A percentile compares a stretch with the other conserved stretches of the same genome.
phyloP scores from a whole-genome alignment of 352 stramenopile species.

The Phytophthora pluvialis region DNA sequence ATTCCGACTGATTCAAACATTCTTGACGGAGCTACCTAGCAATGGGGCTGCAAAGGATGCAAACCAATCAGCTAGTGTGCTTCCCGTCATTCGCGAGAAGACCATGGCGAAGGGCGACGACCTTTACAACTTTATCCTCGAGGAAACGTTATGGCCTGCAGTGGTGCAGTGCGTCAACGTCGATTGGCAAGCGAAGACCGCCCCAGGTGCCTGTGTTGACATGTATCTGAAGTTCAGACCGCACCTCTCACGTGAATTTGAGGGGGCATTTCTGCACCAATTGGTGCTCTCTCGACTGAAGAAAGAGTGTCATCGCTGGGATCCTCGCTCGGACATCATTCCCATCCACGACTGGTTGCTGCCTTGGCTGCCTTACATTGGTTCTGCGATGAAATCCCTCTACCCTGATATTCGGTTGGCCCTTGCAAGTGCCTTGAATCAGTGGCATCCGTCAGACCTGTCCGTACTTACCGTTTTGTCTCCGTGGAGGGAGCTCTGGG shows the following conservation, averaged over 20 bases:
- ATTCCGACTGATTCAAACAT: constrained; percentile 61
- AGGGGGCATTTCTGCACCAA: constrained; percentile 59
- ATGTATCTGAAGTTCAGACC: constrained; percentile 57
- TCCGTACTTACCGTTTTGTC: constrained; percentile 67
- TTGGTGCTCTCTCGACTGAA: constrained; percentile 76
- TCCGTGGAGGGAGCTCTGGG: constrained; percentile 79
- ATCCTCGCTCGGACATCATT: constrained; percentile 49
- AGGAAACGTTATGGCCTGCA: constrained; percentile 76
- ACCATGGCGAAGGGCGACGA: constrained; percentile 59
- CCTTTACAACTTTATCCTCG: constrained; percentile 81
- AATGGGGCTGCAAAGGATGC: constrained; percentile 5
- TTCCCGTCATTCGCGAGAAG: constrained; percentile 76
- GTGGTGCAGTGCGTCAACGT: constrained; percentile 73
- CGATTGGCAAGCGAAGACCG: constrained; percentile 57
- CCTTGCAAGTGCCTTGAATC: constrained; percentile 64
- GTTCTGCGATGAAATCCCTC: constrained; percentile 51
- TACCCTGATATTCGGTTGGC: constrained; percentile 77
- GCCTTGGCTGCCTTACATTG: constrained; percentile 66
- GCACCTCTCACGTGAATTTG: constrained; percentile 58
- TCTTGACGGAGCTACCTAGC: constrained; percentile 58
- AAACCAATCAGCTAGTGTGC: constrained; percentile 37
- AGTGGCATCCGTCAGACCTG: constrained; percentile 84
- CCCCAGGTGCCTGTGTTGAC: constrained; percentile 46
- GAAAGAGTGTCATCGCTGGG: constrained; percentile 72
- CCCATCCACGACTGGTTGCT: constrained; percentile 82